Base-by-base conservation (phyloP, 192 early-diverging fungal genomes). In the Podila epicladia region DNA sequence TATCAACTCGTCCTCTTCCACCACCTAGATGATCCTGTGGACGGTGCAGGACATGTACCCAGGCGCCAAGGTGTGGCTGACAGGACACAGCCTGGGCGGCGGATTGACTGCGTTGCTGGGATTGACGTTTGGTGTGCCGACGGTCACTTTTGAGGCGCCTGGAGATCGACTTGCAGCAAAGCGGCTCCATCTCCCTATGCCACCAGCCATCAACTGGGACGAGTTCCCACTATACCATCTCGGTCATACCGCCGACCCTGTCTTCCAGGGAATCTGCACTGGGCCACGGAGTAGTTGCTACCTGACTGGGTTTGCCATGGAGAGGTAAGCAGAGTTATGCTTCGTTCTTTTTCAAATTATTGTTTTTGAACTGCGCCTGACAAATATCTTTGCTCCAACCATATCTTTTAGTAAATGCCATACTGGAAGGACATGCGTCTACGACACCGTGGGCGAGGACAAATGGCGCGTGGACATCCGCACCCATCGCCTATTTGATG, bases 241-340 rank as follows among this genome's bases (percentile, higher is more conserved):
- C 74, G 97, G 96, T 5, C 94, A 99, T 73, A 93, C 90, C 1
- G 93, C 91, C 0, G 97, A 99, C 82, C 97, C 97, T 4, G 91
- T 99, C 15, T 99, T 91, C 82, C 85, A 95, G 55, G 97, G 97
- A 58, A 86, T 89, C 24, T 99, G 97, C 73, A 88, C 82, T 32
- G 93, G 93, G 4, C 64, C 65, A 4, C 4, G 71, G 28, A 71
- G 64, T 41, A 29, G 71, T 9, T 78, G 75, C 45, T 83, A 79
- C 33, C 63, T 71, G 31, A 71, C 62, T 8, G 72, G 75, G 29
- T 82, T 64, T 45, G 78, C 78, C 12, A 59, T 85, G 28, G 72
- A 80, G 60, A 74, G 29, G 41, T 49, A 58, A 63, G 57, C 41
- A 45, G 11, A 17, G 12, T 17, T 12, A 4, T 45, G 13, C 17